Base-by-base conservation (phyloP, 1,284 basidiomycete species). In the Ceratobasidium sp. region DNA sequence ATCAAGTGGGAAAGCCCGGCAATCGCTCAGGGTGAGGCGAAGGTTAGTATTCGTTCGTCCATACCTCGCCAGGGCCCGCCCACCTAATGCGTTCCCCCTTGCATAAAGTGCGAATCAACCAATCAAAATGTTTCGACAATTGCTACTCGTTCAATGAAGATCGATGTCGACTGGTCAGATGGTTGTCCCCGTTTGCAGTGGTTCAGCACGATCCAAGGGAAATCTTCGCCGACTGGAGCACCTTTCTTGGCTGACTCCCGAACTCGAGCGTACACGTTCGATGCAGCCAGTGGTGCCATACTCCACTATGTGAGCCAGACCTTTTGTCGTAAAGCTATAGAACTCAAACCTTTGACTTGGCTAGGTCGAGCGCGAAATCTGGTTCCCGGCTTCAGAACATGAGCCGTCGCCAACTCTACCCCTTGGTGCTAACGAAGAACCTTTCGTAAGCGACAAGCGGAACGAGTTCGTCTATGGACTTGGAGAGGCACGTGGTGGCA, bases 221-320 rank as follows among this genome's bases (percentile, higher is more conserved):
- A 50, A 33, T 33, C 36, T 22, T 73, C 69, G n/a, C 69, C 69
- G 14, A 27, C 33, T 1, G 48, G 29, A 45, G 31, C 57, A 14
- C 69, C 69, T 2, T 73, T 73, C 59, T 44, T 73, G 29, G 24
- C 69, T 17, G 69, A 73, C 31, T 62, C 47, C 27, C 57, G 56
- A 36, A 73, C 69, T 36, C 62, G 69, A 53, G 69, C 69, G 22
- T 73, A 73, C n/a, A 73, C 69, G n/a, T 73, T 62, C 36, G 69
- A 73, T 24, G 69, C 69, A 44, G 59, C 69, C 19, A 50, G 57
- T 36, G 69, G 69, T 27, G 69, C 45, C 2, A 59, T 73, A 7
- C 69, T 73, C 41, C 69, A 73, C 36, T 73, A 73, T 54, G 69
- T 63, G 50, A 63, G 69, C 31, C 1, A 8, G 45, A 31, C 11